Base-by-base conservation (phyloP, 768 basidiomycete genomes). In the Suillus paluster region DNA sequence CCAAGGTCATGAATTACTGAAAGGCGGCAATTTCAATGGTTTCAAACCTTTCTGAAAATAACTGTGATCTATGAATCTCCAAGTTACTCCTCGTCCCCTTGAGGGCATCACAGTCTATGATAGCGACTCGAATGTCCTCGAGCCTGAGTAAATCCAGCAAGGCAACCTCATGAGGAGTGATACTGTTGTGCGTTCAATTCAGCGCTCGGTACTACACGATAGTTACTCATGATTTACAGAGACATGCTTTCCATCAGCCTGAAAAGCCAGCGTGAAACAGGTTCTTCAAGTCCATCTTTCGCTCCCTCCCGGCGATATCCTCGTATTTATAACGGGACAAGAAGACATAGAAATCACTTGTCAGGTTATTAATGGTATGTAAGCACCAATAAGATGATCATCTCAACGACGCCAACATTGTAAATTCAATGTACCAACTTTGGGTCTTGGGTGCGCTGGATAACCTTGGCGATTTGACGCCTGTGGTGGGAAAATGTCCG, bases 321-420 rank as follows among this genome's bases (percentile, higher is more conserved):
- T 99, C 45, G 95, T 99, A 27, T 99, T 99, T 76, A 99, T 99
- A 97, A 99, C 97, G 27, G 97, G 97, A 41, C 97, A 99, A 78
- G 97, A 99, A 77, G 97, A 99, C 73, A 99, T 99, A 63, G 97
- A 99, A 77, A 85, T 94, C 34, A 99, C 95, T 12, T 99, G 97
- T 72, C 91, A 94, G 70, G 97, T 99, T 36, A 80, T 98, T 21
- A 86, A 90, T 75, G 95, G 95, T 95, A 56, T 50, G 84, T 71
- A 5, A 34, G 30, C 27, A 33, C 41, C 14, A 52, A 9, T n/a
- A n/a, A n/a, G n/a, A n/a, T n/a, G n/a, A n/a, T n/a, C n/a, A n/a
- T n/a, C n/a, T n/a, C n/a, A n/a, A n/a, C n/a, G n/a, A n/a, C n/a
- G n/a, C 94, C 58, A 98, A 98, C 72, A 99, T 99, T 68, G 81